Conservation (phyloP, 306 rosid species). For the Sphenostylis stenocarpa region DNA sequence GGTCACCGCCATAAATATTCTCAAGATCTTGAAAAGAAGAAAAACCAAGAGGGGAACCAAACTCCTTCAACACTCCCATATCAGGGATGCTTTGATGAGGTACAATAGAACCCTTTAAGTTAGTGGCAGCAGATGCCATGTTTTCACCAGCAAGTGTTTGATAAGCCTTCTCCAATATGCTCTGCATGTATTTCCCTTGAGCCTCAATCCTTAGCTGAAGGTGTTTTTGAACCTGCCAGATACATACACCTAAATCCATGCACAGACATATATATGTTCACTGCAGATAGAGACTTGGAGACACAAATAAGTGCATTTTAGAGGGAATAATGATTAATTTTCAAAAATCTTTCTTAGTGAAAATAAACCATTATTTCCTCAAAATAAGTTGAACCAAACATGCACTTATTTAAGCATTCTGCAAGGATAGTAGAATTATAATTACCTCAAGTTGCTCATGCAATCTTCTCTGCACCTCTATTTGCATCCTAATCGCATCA, state of each 20-base stretch:
- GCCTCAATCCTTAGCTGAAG: slow-evolving; percentile 98
- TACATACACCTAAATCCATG: slow-evolving; percentile 28
- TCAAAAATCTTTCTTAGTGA: background rate
- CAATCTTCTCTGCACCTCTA: slow-evolving; percentile 98
- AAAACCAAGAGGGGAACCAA: slow-evolving; percentile 66
- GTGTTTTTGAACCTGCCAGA: slow-evolving; percentile 82
- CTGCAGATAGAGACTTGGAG: background rate
- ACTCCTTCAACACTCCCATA: slow-evolving; percentile 72
- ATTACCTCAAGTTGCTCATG: slow-evolving; percentile 96
- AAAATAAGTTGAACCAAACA: background rate
- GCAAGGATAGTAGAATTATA: background rate
- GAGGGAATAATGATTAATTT: background rate
- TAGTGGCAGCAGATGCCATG: slow-evolving; percentile 56
- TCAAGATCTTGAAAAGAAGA: slow-evolving; percentile 91
- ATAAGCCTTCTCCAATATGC: slow-evolving; percentile 96
- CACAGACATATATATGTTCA: background rate
- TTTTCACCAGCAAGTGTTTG: slow-evolving; percentile 98
- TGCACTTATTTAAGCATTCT: background rate
- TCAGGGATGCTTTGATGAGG: slow-evolving; percentile 47
- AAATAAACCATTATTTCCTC: background rate
- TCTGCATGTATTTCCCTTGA: slow-evolving; percentile 99
- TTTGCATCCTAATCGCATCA: slow-evolving; percentile 94
- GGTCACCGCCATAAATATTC: slow-evolving; percentile 70
- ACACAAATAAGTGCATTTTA: background rate
- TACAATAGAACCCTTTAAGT: slow-evolving; percentile 54